Conservation (phyloP, 148 eudicot genomes). For the Camellia sinensis region DNA sequence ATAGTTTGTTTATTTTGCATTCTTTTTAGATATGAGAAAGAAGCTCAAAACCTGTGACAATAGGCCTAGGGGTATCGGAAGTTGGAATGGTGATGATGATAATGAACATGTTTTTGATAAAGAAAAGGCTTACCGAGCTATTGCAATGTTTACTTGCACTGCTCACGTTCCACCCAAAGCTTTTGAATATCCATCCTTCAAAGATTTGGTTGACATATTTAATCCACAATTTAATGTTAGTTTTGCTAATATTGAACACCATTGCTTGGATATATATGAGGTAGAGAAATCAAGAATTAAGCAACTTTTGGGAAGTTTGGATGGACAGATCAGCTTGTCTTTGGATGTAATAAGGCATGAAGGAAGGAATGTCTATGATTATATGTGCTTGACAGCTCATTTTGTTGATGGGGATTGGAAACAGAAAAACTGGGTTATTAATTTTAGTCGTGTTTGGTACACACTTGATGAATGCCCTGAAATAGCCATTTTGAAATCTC, state of each 20-base stretch:
- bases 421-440: neutral
- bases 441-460: neutral
- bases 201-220: neutral
- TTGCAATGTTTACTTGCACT: neutral
- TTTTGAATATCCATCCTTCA: neutral
- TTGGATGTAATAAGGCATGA: neutral
- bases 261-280: neutral
- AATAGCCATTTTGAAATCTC: neutral
- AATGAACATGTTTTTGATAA: neutral
- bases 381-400: neutral
- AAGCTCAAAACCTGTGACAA: neutral
- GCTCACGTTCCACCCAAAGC: neutral
- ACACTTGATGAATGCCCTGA: neutral
- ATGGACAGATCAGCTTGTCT: constrained; percentile 1
- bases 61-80: neutral
- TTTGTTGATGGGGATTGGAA: constrained; percentile 3
- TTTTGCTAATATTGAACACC: constrained; percentile 2
- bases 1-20: neutral
- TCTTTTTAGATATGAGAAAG: neutral
- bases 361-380: neutral
- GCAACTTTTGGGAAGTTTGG: neutral
- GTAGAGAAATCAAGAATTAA: neutral
- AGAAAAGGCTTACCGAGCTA: constrained; percentile 9
- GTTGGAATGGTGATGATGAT: neutral
- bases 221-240: neutral